phyloP scores from a whole-genome alignment of 2,329 filamentous ascomycete genomes.

The Aspergillus felis region DNA sequence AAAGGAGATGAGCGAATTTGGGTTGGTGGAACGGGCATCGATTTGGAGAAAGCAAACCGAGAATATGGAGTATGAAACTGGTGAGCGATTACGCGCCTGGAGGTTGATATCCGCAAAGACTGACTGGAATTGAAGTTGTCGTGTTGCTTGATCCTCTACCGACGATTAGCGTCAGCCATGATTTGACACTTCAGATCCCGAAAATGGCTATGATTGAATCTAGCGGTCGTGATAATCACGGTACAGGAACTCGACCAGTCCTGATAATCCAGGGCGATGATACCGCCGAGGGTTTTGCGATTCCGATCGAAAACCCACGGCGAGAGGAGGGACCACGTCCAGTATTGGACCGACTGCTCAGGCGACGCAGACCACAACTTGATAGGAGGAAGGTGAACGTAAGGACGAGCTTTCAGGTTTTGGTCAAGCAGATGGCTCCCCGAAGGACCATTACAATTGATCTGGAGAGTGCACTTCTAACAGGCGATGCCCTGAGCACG shows the following conservation, averaged over 20 bases:
- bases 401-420: background rate
- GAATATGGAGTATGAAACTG: slow-evolving; percentile 5
- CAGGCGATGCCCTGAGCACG: background rate
- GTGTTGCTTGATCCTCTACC: slow-evolving; percentile 12
- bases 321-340: background rate
- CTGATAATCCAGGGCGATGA: background rate
- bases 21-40: slow-evolving; percentile 16
- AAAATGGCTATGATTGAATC: background rate
- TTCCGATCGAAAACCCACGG: background rate
- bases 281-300: background rate
- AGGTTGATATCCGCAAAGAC: background rate
- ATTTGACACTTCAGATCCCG: background rate
- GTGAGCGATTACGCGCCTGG: slow-evolving; percentile 1
- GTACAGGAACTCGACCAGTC: background rate
- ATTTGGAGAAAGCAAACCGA: slow-evolving; percentile 12
- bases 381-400: background rate
- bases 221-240: background rate
- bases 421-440: slow-evolving; percentile 10
- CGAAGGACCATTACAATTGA: slow-evolving; percentile 5
- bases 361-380: background rate
- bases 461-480: slow-evolving; percentile 3
- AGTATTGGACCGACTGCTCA: background rate
- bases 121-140: slow-evolving; percentile 4
- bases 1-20: slow-evolving; percentile 10
- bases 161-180: slow-evolving; percentile 1